Percentiles rank a stretch among this genome's conserved stretches.
Evolutionary conservation across 345 rosid genomes (phyloP).

Genomic region (Luvunga scandens): DNA sequence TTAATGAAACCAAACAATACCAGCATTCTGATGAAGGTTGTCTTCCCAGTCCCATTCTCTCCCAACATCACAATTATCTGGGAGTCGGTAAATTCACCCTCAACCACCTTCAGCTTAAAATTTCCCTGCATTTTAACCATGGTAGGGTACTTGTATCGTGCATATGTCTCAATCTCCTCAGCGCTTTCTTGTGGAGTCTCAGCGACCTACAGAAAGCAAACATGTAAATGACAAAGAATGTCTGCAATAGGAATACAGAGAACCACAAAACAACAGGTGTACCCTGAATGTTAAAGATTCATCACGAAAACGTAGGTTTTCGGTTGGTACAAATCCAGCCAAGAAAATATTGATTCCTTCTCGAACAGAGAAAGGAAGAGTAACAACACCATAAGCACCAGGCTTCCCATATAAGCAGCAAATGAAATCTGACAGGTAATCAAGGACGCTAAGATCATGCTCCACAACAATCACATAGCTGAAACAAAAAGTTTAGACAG

Average conservation of each 20-base stretch:
- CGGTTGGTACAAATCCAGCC: constrained; percentile 97
- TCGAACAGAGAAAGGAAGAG: constrained; percentile 96
- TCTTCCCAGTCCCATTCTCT: constrained; percentile 98
- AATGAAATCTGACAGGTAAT: constrained; percentile 94
- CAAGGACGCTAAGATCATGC: constrained; percentile 98
- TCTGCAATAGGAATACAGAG: not conserved
- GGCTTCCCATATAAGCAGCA: constrained; percentile 98
- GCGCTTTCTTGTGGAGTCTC: constrained; percentile 95
- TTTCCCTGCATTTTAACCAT: constrained; percentile 89
- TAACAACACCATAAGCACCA: constrained; percentile 99
- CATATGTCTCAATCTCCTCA: constrained; percentile 91
- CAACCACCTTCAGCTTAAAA: constrained; percentile 70
- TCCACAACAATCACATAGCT: constrained; percentile 98
- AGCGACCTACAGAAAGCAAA: constrained; percentile 64
- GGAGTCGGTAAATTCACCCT: constrained; percentile 99
- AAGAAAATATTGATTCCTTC: constrained; percentile 96
- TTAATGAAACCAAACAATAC: constrained; percentile 32
- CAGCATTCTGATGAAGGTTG: constrained; percentile 98
- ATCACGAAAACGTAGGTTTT: constrained; percentile 88
- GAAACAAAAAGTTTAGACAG: constrained; percentile 23
- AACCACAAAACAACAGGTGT: constrained; percentile 8
- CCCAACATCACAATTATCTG: constrained; percentile 98
- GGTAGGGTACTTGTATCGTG: constrained; percentile 88
- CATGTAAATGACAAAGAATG: constrained; percentile 4
- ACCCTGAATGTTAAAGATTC: constrained; percentile 96